Base-by-base conservation (phyloP, 140 eudicot species). In the Ambrosia hybrid region DNA sequence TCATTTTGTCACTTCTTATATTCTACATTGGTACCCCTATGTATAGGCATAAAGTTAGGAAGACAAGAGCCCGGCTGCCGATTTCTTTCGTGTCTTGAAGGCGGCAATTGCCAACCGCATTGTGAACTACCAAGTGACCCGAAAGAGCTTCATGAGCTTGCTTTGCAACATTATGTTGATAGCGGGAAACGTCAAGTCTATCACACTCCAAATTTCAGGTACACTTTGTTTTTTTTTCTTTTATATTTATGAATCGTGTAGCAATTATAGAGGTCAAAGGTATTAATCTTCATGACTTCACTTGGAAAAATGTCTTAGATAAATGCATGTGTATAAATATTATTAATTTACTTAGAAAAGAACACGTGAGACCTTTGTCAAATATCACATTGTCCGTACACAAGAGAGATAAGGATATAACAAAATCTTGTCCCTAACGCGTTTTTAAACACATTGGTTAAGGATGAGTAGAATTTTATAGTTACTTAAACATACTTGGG, bases 1-100 rank as follows among this genome's bases (percentile, higher is more conserved):
- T 93, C 51, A 67, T 85, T 3, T 8, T 90, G 30, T 84, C 97
- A 5, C 83, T 93, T 48, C 37, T 87, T 61, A 88, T 87, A 10
- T 93, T 93, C 83, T 90, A 93, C 68, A 63, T 84, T 37, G 97
- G 98, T 7, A 89, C 93, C 4, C 97, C 97, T 49, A 37, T 68
- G 81, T 92, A 92, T 67, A 79, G 97, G 76, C 98, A 92, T 81
- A 92, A 92, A 76, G 85, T 81, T 14, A 82, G 87, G 55, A 87
- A 66, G 71, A 67, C 0, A 75, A 76, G 16, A 85, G 85, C 15
- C 96, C 98, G 0, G 83, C 92, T 0, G 75, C 79, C 0, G 96
- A 92, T 3, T 67, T 89, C 12, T 2, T 85, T 30, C 64, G 78
- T 0, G 98, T 92, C 13, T 46, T 78, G 15, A 49, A 81, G n/a